A percentile compares a stretch with the other conserved stretches of the same genome.
Evolutionary conservation across 2,329 filamentous ascomycete genomes (phyloP).

Genomic region (Amylocarpus encephaloides): DNA sequence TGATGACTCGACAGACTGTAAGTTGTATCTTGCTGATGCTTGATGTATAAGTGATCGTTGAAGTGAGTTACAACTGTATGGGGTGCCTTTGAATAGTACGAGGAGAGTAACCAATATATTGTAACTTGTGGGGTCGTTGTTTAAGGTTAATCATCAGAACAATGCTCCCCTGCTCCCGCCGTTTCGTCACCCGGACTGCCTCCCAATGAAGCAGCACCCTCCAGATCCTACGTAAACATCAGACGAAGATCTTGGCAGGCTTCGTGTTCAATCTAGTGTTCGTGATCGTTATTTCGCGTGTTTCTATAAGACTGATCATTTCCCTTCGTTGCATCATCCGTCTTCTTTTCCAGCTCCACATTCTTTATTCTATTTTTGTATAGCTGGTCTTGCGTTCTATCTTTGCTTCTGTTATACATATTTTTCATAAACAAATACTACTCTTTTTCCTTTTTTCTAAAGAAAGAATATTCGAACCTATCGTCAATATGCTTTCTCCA

Average conservation of each 20-base stretch:
- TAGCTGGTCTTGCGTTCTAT: constrained; percentile 3
- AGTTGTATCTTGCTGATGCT: no score
- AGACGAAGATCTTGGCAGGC: constrained; percentile 1
- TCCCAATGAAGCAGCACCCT: not conserved
- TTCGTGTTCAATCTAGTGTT: constrained; percentile 1
- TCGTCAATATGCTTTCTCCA: constrained; percentile 2
- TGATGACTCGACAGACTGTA: no score
- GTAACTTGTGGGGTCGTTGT: no score
- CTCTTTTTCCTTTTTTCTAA: not conserved
- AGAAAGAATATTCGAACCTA: not conserved
- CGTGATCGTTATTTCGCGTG: not conserved
- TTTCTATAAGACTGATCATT: not conserved
- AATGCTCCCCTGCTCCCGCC: not conserved
- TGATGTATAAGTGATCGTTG: no score
- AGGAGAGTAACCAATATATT: no score
- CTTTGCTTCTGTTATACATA: not conserved
- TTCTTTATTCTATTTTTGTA: constrained; percentile 1
- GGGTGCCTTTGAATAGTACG: no score
- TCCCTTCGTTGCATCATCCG: not conserved
- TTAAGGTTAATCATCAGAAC: not conserved
- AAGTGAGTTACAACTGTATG: no score
- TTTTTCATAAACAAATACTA: not conserved
- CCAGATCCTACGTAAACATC: not conserved
- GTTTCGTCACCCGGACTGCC: not conserved
- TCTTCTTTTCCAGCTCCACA: not conserved